Base-by-base conservation (phyloP, 1,139 yeast species). In the Geotrichum siamense region DNA sequence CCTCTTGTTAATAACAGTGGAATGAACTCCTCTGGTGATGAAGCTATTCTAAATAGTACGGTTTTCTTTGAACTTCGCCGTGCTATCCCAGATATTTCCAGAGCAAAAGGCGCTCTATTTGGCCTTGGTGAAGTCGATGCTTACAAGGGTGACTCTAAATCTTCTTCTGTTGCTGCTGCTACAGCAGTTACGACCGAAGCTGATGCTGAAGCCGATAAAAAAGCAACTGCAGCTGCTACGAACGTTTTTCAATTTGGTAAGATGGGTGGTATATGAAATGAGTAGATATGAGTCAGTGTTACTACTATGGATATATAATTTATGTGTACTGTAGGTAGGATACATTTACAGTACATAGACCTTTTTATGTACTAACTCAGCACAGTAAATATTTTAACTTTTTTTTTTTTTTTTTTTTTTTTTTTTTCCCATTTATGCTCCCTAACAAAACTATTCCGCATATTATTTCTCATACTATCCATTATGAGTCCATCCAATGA, bases 51-150 rank as follows among this genome's bases (percentile, higher is more conserved):
- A 21, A 69, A 77, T 1, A 69, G 69, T 41, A 62, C 70, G 27
- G 72, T 76, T 48, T 75, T 71, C 56, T 73, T 73, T 58, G 78
- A 75, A 49, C 55, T 74, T 48, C 61, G 67, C 48, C 63, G 73
- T 30, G 54, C 64, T 25, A 51, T 63, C 16, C 68, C 67, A 31
- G 66, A 62, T 26, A 55, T 58, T 38, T 51, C 53, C 22, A 53
- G 56, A 34, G 59, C 56, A 36, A 56, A 53, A 39, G 65, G 63
- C 43, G 45, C 52, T 29, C 54, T 67, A 32, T 66, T 65, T 55
- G 71, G 71, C 2, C 56, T 67, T 17, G 68, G 61, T 13, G 60
- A 56, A 2, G 34, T 53, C 8, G 56, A 52, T 5, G 49, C 51
- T 17, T 29, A 44, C 29, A 28, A 36, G 23, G 49, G 39, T 23